These are phyloP conservation scores for Neurospora discreta DNA, from an alignment of 495 filamentous ascomycete species.

Conservation along the genomic window DNA sequence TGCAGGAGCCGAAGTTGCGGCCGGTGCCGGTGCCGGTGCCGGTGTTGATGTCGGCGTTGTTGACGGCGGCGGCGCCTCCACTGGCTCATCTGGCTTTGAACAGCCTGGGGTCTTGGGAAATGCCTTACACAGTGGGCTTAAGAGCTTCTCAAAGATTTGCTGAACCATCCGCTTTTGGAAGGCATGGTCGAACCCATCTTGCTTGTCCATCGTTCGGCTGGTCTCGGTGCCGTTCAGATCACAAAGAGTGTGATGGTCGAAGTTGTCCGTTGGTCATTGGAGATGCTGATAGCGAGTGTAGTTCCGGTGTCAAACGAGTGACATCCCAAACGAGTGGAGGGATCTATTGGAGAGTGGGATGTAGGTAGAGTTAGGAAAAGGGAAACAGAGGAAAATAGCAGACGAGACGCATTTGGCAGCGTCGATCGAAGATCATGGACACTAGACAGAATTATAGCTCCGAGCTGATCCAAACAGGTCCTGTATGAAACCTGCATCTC, in stretches of 20 bases:
- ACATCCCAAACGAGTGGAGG: background rate
- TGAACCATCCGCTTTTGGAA: background rate
- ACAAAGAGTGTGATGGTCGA: background rate
- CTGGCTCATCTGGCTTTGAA: background rate
- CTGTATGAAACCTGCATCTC: background rate
- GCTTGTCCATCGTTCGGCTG: background rate
- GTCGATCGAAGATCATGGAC: background rate
- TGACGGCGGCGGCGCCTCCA: background rate
- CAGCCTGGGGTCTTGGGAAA: conserved; percentile 3
- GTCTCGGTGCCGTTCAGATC: background rate
- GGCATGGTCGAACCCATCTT: background rate
- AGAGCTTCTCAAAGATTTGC: background rate
- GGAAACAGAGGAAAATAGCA: background rate
- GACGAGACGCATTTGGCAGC: background rate
- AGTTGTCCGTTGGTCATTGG: background rate
- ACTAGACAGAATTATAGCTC: background rate
- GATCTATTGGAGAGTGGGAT: background rate
- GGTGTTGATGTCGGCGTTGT: conserved; percentile 1
- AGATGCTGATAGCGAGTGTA: background rate
- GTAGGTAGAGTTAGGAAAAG: background rate
- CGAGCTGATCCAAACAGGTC: background rate
- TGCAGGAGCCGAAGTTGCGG: background rate
- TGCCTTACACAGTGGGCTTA: conserved; percentile 1
- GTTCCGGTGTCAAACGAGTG: background rate
- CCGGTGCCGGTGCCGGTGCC: background rate